These are phyloP conservation scores for Lodderomyces theae DNA, from an alignment of 1,139 yeast species.

Conservation along the genomic window DNA sequence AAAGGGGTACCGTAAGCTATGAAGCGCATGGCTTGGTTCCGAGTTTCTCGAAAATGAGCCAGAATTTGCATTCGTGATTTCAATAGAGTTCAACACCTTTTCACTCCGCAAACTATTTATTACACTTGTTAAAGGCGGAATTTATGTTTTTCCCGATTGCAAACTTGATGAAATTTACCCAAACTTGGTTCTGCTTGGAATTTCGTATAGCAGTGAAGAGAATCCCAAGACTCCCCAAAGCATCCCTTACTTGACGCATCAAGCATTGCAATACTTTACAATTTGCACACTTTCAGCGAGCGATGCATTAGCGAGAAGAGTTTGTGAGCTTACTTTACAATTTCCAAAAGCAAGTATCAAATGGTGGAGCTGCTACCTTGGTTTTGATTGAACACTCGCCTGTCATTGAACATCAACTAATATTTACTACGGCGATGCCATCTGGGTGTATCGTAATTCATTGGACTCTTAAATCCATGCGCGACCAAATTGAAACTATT, in stretches of 20 bases:
- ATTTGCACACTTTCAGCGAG: not conserved
- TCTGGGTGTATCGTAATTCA: not conserved
- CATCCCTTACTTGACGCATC: not conserved
- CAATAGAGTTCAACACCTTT: too few species aligned
- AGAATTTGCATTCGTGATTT: too few species aligned
- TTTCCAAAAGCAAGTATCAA: not conserved
- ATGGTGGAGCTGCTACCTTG: not conserved
- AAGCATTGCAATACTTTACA: not conserved
- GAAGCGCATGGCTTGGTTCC: too few species aligned
- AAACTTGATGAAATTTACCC: too few species aligned
- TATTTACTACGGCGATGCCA: not conserved
- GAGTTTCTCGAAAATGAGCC: too few species aligned
- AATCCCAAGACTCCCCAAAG: not conserved
- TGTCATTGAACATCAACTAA: not conserved
- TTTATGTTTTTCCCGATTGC: too few species aligned
- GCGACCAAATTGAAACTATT: too few species aligned
- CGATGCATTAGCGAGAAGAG: not conserved
- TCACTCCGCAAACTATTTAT: too few species aligned
- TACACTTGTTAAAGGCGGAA: too few species aligned
- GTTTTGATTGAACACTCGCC: not conserved
- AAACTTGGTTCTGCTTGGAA: too few species aligned
- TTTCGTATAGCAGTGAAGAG: not conserved
- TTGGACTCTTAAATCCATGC: too few species aligned
- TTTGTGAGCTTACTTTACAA: not conserved
- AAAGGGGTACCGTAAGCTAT: too few species aligned